A percentile compares a stretch with the other conserved stretches of the same genome.
Evolutionary conservation across 768 basidiomycete species (phyloP).

Genomic region (Crucibulum laeve): DNA sequence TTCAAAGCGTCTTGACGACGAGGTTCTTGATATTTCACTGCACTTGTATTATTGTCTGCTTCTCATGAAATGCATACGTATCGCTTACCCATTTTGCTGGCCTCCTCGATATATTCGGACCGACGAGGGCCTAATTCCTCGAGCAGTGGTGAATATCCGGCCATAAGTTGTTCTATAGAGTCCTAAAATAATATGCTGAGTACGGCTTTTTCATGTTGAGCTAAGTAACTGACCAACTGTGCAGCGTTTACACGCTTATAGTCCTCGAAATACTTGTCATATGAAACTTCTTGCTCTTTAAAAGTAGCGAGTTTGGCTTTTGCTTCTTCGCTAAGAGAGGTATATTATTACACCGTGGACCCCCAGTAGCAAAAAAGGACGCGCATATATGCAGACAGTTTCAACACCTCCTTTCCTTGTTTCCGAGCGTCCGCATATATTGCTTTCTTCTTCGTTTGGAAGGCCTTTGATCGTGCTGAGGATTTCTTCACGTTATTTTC

Average conservation of each 20-base stretch:
- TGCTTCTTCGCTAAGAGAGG: constrained; percentile 23
- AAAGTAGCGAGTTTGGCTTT: constrained; percentile 19
- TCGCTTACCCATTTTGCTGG: constrained; percentile 32
- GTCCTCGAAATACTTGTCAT: constrained; percentile 20
- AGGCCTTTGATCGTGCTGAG: constrained; percentile 15
- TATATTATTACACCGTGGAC: not conserved
- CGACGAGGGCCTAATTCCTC: constrained; percentile 30
- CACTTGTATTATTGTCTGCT: constrained; percentile 1
- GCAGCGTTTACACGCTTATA: constrained; percentile 15
- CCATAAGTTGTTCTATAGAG: constrained; percentile 14
- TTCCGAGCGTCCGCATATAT: constrained; percentile 29
- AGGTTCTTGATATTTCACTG: constrained; percentile 22
- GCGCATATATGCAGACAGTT: constrained; percentile 23
- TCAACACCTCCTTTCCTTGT: constrained; percentile 23
- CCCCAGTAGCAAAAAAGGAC: not conserved
- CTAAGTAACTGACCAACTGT: constrained; percentile 17
- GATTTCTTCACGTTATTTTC: constrained; percentile 10
- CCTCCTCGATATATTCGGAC: constrained; percentile 25
- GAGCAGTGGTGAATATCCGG: constrained; percentile 20
- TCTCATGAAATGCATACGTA: not conserved
- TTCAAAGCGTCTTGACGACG: constrained; percentile 23
- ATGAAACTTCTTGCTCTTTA: constrained; percentile 20
- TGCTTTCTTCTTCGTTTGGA: constrained; percentile 24
- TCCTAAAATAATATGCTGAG: not conserved
- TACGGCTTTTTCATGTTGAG: not conserved